Base-by-base conservation (phyloP, 257 asterid genomes). In the Nicotiana attenuata region DNA sequence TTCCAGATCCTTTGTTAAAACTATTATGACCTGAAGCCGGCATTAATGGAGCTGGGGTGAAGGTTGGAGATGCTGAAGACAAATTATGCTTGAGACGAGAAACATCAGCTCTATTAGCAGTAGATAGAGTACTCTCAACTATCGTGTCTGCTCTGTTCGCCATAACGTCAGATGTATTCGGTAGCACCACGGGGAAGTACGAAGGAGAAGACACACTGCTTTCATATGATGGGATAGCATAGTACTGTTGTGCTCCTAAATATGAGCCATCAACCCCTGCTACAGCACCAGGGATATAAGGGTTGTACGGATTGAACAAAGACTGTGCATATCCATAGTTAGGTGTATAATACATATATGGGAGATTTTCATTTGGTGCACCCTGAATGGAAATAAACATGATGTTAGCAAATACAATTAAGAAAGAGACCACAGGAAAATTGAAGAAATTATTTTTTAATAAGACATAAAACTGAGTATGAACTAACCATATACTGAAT, bases 231-330 rank as follows among this genome's bases (percentile, higher is more conserved):
- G 97, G 91, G n/a, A 90, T 65, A 19, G 87, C 84, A 85, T 90
- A 91, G 83, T 86, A 90, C 33, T 91, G 97, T 45, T 88, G 94
- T 10, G 93, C 84, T 29, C 91, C 88, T 31, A 89, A 65, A 87
- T 85, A 89, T 16, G 91, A 82, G 78, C 92, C 91, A 85, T 91
- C 97, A 38, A 88, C 91, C 85, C 97, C 98, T 41, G 91, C 82
- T 82, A 87, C 67, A 80, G 98, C 99, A 81, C 99, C 99, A 84
- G 97, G 97, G 77, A 92, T 95, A 88, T 90, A 95, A 26, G 99
- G 97, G 85, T 94, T 92, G 86, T 91, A 94, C 17, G 97, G 96
- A 85, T 91, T 94, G 84, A 86, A 93, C 33, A 90, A 88, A 78
- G 95, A 87, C 83, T 90, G 91, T 78, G 87, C 90, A 85, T 93